Conservation (phyloP, 2,329 filamentous ascomycete genomes). For the Aspergillus sp. region DNA sequence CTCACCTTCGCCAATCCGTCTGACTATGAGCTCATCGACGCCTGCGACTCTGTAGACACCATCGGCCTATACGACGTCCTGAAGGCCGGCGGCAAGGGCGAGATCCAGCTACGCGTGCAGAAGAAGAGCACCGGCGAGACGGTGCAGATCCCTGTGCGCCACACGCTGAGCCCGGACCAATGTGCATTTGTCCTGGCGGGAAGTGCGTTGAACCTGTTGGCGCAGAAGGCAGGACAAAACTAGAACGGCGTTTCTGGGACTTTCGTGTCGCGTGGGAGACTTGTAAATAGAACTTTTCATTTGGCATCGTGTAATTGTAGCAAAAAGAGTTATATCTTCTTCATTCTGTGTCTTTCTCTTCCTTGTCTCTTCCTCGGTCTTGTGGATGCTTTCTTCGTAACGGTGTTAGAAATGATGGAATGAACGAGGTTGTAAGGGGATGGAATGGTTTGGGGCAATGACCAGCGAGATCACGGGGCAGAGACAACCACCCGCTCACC, state of each 20-base stretch:
- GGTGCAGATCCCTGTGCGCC: constrained; percentile 73
- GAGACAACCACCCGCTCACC: too few species aligned
- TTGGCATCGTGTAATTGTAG: background rate
- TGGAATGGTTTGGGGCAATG: too few species aligned
- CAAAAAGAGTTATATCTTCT: background rate
- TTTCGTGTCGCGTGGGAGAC: too few species aligned
- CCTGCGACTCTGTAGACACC: constrained; percentile 80
- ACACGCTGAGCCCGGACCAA: constrained; percentile 87
- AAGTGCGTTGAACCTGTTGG: constrained; percentile 86
- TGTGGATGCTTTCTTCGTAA: too few species aligned
- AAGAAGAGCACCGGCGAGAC: constrained; percentile 56
- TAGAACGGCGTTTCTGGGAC: background rate
- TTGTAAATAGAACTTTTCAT: background rate
- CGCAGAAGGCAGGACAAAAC: constrained; percentile 40
- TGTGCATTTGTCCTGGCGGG: constrained; percentile 89
- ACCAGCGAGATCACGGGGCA: too few species aligned
- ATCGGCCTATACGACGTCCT: constrained; percentile 83
- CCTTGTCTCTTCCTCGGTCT: too few species aligned
- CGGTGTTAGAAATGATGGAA: too few species aligned
- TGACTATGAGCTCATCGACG: constrained; percentile 81
- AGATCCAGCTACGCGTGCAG: constrained; percentile 20
- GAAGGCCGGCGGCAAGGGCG: constrained; percentile 29
- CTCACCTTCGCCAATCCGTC: constrained; percentile 84
- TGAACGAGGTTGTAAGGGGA: too few species aligned
- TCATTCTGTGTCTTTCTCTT: background rate